Evolutionary conservation across 2,329 filamentous ascomycete species (phyloP).

Genomic region (Colletotrichum magnum): DNA sequence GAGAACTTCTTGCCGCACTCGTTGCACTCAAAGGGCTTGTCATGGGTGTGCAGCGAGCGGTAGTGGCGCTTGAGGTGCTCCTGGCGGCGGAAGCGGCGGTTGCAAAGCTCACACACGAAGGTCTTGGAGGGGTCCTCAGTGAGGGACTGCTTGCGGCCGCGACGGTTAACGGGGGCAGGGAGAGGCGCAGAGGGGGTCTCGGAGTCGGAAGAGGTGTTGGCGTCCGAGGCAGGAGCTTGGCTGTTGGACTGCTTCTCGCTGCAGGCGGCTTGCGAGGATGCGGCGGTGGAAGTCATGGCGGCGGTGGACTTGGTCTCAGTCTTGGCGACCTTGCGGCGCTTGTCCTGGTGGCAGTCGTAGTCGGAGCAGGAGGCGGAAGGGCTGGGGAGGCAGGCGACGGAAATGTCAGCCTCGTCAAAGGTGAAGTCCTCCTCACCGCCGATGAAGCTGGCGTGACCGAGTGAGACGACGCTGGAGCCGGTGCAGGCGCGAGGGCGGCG

Average conservation of each 20-base stretch:
- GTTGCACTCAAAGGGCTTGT: slow-evolving; percentile 97
- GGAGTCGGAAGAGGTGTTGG: slow-evolving; percentile 57
- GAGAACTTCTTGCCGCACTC: slow-evolving; percentile 99
- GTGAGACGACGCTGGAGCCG: slow-evolving; percentile 76
- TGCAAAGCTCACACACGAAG: slow-evolving; percentile 96
- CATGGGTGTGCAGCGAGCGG: slow-evolving; percentile 96
- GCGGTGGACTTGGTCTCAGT: slow-evolving; percentile 54
- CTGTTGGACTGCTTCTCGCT: slow-evolving; percentile 52
- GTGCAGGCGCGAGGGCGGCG: slow-evolving; percentile 80
- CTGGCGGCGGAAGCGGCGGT: slow-evolving; percentile 96
- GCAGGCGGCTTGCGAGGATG: slow-evolving; percentile 51
- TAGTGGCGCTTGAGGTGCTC: slow-evolving; percentile 99
- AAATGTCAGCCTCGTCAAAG: slow-evolving; percentile 76
- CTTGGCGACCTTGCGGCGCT: slow-evolving; percentile 67
- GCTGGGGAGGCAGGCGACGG: slow-evolving; percentile 74
- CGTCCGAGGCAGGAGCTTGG: slow-evolving; percentile 49
- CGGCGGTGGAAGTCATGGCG: slow-evolving; percentile 59
- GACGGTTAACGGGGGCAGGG: slow-evolving; percentile 81
- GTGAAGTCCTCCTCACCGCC: slow-evolving; percentile 80
- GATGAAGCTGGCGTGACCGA: slow-evolving; percentile 84
- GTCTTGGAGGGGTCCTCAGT: slow-evolving; percentile 99
- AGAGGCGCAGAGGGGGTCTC: slow-evolving; percentile 60
- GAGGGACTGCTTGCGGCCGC: slow-evolving; percentile 97
- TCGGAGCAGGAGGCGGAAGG: slow-evolving; percentile 69
- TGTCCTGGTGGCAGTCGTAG: slow-evolving; percentile 66